Evolutionary conservation across 352 stramenopile genomes (phyloP), one percentile per base, ranked within the genome.

Genomic region (Peronosclerospora sorghi): DNA sequence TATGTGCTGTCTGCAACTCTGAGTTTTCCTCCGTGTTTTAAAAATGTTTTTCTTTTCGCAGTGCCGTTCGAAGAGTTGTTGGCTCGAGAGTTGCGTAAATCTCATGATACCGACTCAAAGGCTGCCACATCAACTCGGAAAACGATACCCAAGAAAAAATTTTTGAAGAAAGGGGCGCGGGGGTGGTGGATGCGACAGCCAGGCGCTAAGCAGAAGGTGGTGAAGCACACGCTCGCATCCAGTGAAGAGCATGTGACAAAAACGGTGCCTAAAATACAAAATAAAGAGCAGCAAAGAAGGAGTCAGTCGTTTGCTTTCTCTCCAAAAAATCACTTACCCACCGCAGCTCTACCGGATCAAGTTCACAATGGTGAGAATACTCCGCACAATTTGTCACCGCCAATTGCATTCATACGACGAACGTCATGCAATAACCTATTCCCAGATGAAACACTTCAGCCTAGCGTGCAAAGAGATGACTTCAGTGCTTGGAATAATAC

Each of bases 151-250:
- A 81, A 73, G 53, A 79, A 77, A 30, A 48, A 75, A 30, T 92
- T 86, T 41, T 50, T 92, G 4, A 79, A 73, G 35, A 86, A 65
- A 69, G 74, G 76, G 18, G 56, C 77, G 15, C 72, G 79, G n/a
- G 79, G 79, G 0, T 92, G 79, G 79, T 92, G 79, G 79, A 92
- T 86, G 73, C 50, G 69, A 50, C 67, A 58, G 0, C 69, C 73
- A 8, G 62, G 59, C 12, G 62, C 64, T 18, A 67, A 73, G 46
- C 48, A 57, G 19, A 81, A 79, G 43, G 57, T 85, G 41, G 51
- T 62, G 13, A 80, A 74, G 37, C 73, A 86, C 48, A 68, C 55
- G 12, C 70, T 89, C 17, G 48, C 32, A 24, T 86, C 76, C 7
- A 79, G 65, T 23, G 41, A 54, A 12, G 42, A 53, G 5, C 8